phyloP scores from a whole-genome alignment of 768 basidiomycete genomes.

The Macrocybe gigantea region DNA sequence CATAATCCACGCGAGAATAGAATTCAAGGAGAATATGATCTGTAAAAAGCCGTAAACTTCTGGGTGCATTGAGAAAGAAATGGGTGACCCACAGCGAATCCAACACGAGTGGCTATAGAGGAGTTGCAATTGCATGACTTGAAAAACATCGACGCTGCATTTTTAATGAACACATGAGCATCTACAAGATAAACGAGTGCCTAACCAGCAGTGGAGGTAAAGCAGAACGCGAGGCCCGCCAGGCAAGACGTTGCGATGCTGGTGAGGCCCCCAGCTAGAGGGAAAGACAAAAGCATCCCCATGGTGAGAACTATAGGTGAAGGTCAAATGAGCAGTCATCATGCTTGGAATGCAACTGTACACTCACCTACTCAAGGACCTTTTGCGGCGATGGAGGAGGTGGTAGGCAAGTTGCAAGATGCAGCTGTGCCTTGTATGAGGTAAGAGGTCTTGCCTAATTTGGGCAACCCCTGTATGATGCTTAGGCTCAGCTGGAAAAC shows the following conservation, averaged over 20 bases:
- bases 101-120: conserved; percentile 94
- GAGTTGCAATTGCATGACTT: conserved; percentile 99
- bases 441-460: too few relatives aligned
- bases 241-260: conserved; percentile 81
- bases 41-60: conserved; percentile 21
- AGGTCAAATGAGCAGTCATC: background rate
- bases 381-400: too few relatives aligned
- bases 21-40: conserved; percentile 95
- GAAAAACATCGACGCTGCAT: conserved; percentile 87
- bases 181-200: conserved; percentile 2
- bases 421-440: too few relatives aligned
- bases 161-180: conserved; percentile 6
- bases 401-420: too few relatives aligned
- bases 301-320: conserved; percentile 29
- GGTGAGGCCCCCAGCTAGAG: conserved; percentile 60
- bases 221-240: conserved; percentile 79
- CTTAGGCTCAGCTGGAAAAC: too few relatives aligned
- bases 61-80: background rate
- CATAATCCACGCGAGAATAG: conserved; percentile 96
- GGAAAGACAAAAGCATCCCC: conserved; percentile 72
- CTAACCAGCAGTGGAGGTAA: conserved; percentile 78
- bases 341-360: too few relatives aligned
- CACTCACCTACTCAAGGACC: too few relatives aligned
- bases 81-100: conserved; percentile 69
- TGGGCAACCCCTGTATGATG: too few relatives aligned